phyloP scores from a whole-genome alignment of 805 yeast species.

The Wickerhamomyces sydowiorum region DNA sequence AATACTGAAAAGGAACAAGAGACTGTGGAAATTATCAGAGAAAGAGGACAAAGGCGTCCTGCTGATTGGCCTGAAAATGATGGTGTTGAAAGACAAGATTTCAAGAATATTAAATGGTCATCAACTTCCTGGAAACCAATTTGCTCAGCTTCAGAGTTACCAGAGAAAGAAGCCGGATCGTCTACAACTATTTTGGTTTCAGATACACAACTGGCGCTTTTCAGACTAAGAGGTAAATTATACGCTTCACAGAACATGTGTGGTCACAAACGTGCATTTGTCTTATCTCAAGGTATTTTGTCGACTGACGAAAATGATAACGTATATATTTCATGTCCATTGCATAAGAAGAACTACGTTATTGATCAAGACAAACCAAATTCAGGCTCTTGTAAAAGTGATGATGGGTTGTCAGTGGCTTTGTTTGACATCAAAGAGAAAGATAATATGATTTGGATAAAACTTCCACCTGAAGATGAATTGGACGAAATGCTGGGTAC shows the following conservation, averaged over 20 bases:
- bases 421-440: conserved; percentile 30
- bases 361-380: conserved; percentile 18
- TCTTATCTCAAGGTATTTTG: conserved; percentile 29
- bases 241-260: conserved; percentile 36
- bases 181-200: conserved; percentile 27
- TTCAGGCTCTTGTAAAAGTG: conserved; percentile 27
- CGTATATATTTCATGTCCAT: conserved; percentile 30
- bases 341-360: conserved; percentile 30
- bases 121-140: conserved; percentile 25
- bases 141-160: conserved; percentile 23
- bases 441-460: conserved; percentile 23
- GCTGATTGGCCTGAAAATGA: conserved; percentile 29
- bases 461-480: conserved; percentile 28
- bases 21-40: conserved; percentile 27
- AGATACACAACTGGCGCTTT: conserved; percentile 32
- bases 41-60: conserved; percentile 32
- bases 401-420: conserved; percentile 26
- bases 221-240: conserved; percentile 26
- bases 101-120: conserved; percentile 28
- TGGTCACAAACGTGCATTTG: conserved; percentile 34
- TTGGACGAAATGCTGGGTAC: conserved; percentile 30
- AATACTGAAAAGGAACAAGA: conserved; percentile 26
- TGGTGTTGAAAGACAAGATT: conserved; percentile 17
- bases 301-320: conserved; percentile 25
- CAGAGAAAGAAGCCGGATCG: conserved; percentile 25